Percentiles rank a stretch among this genome's conserved stretches.
Evolutionary conservation across 352 stramenopile genomes (phyloP).

Genomic region (Pythium oligandrum): DNA sequence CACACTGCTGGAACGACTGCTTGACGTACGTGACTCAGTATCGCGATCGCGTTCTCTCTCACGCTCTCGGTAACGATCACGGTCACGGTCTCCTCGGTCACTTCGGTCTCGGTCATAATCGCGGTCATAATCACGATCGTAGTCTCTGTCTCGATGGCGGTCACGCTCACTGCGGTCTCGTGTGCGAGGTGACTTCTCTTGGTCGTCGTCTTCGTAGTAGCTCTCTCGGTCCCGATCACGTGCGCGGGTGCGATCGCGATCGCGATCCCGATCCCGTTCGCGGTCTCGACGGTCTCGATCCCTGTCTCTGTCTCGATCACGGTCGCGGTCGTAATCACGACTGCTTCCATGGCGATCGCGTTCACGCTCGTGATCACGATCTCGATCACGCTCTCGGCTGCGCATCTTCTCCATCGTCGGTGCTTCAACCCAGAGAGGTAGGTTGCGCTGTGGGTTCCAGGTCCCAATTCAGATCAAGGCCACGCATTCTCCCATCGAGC

Average conservation of each 20-base stretch:
- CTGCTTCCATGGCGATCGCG: not conserved
- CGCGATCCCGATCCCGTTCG: conserved; percentile 16
- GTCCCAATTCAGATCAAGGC: too few relatives aligned
- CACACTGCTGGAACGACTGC: conserved; percentile 18
- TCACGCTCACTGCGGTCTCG: conserved; percentile 18
- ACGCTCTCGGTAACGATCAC: conserved; percentile 26
- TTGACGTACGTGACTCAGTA: conserved; percentile 1
- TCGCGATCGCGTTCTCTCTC: conserved; percentile 23
- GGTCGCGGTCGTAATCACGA: conserved; percentile 13
- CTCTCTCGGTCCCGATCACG: conserved; percentile 24
- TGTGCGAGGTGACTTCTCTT: not conserved
- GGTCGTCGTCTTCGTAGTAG: conserved; percentile 21
- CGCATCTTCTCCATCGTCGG: too few relatives aligned
- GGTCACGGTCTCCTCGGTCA: conserved; percentile 16
- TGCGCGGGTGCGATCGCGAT: conserved; percentile 6
- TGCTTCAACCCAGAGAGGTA: too few relatives aligned
- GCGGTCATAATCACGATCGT: conserved; percentile 17
- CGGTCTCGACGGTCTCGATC: conserved; percentile 13
- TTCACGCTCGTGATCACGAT: conserved; percentile 1
- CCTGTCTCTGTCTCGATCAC: not conserved
- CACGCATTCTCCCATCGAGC: too few relatives aligned
- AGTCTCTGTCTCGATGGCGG: conserved; percentile 28
- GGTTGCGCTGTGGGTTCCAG: too few relatives aligned
- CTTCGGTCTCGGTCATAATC: conserved; percentile 19
- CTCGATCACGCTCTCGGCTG: too few relatives aligned